These are phyloP conservation scores for Huntiella abstrusa DNA, from an alignment of 2,329 filamentous ascomycete species.

Conservation along the genomic window DNA sequence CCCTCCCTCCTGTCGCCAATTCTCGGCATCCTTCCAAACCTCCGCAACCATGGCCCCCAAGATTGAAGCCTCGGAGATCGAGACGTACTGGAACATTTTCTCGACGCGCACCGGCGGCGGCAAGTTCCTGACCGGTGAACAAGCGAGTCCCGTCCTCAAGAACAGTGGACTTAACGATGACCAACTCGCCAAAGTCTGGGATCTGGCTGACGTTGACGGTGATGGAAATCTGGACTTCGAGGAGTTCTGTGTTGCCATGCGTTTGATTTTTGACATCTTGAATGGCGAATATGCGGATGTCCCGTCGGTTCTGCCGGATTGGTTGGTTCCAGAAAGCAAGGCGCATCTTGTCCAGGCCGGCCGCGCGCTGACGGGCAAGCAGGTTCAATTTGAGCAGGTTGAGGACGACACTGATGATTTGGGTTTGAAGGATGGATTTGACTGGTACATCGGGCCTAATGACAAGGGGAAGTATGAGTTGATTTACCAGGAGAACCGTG, in stretches of 20 bases:
- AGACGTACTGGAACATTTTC: slow-evolving; percentile 50
- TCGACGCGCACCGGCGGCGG: slow-evolving; percentile 38
- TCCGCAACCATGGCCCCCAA: slow-evolving; percentile 33
- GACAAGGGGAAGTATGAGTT: slow-evolving; percentile 93
- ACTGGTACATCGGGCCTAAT: slow-evolving; percentile 94
- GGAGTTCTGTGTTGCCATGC: slow-evolving; percentile 98
- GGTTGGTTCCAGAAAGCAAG: slow-evolving; percentile 92
- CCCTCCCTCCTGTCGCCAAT: neutral
- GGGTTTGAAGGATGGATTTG: slow-evolving; percentile 87
- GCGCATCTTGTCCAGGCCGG: slow-evolving; percentile 73
- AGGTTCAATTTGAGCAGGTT: slow-evolving; percentile 67
- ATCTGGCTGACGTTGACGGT: slow-evolving; percentile 89
- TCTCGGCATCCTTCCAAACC: neutral
- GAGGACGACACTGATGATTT: slow-evolving; percentile 67
- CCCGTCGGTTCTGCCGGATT: slow-evolving; percentile 72
- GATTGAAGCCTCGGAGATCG: slow-evolving; percentile 43
- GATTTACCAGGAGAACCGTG: slow-evolving; percentile 85
- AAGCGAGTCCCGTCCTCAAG: slow-evolving; percentile 42
- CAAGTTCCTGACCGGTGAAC: slow-evolving; percentile 40
- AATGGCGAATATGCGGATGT: slow-evolving; percentile 90
- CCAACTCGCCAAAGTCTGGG: slow-evolving; percentile 95
- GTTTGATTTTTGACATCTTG: slow-evolving; percentile 89
- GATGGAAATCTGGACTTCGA: slow-evolving; percentile 97
- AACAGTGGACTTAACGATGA: slow-evolving; percentile 43
- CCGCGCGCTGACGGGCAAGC: slow-evolving; percentile 59